phyloP scores from a whole-genome alignment of 305 asterid species.

The Solanum hybrid region DNA sequence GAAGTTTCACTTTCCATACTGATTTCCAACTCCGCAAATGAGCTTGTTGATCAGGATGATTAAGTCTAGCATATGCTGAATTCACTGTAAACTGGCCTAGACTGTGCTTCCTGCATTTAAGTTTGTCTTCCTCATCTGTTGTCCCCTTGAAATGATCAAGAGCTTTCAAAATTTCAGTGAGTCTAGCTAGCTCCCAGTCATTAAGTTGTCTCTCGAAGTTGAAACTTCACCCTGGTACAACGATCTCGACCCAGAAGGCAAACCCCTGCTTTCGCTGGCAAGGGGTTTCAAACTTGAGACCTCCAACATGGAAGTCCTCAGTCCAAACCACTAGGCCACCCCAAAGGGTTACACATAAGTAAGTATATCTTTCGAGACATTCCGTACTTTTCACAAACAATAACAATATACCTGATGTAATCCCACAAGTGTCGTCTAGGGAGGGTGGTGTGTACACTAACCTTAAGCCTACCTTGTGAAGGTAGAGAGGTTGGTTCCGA shows the following conservation, averaged over 20 bases:
- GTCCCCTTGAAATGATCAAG: neutral
- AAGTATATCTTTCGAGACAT: neutral
- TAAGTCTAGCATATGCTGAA: neutral
- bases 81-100: neutral
- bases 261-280: no score
- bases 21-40: neutral
- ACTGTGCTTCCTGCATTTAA: neutral
- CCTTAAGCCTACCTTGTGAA: neutral
- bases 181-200: neutral
- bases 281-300: neutral
- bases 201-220: neutral
- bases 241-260: neutral
- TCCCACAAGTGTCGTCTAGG: neutral
- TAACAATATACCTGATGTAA: neutral
- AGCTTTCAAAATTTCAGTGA: neutral
- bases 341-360: neutral
- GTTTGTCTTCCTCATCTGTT: neutral
- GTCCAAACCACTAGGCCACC: neutral
- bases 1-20: neutral
- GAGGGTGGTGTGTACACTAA: neutral
- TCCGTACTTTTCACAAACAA: neutral
- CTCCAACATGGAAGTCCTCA: neutral
- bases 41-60: neutral
- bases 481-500: neutral
- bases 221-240: neutral